Conservation (phyloP, 2,329 filamentous ascomycete species). For the Phoma sp. region DNA sequence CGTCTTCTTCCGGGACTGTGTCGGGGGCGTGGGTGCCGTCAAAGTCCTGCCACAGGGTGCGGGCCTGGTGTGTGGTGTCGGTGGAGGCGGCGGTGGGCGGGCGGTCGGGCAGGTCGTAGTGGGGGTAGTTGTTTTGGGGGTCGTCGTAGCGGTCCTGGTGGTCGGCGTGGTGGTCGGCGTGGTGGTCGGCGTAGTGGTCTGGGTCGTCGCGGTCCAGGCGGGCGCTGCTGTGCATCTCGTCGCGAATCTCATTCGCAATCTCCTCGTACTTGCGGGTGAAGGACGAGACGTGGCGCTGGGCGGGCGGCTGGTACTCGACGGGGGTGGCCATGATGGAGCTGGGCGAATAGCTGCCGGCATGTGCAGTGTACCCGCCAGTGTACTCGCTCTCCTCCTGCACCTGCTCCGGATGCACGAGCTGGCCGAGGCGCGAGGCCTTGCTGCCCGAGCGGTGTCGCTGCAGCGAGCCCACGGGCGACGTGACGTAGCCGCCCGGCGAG, state of each 20-base stretch:
- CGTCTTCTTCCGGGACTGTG: slow-evolving; percentile 43
- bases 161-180: slow-evolving; percentile 7
- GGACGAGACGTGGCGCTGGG: slow-evolving; percentile 43
- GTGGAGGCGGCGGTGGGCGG: slow-evolving; percentile 63
- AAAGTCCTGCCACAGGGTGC: slow-evolving; percentile 77
- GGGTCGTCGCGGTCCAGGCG: slow-evolving; percentile 12
- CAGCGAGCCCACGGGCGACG: slow-evolving; percentile 67
- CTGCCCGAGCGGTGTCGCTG: slow-evolving; percentile 51
- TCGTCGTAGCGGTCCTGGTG: slow-evolving; percentile 8
- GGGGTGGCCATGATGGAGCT: slow-evolving; percentile 5
- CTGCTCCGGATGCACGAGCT: slow-evolving; percentile 50
- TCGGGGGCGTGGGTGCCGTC: slow-evolving; percentile 79
- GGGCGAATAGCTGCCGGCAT: too few relatives aligned
- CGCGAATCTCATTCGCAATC: slow-evolving; percentile 44
- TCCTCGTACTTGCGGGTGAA: slow-evolving; percentile 49
- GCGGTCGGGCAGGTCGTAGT: slow-evolving; percentile 50
- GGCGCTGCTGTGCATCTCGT: slow-evolving; percentile 37
- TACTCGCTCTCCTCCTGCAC: slow-evolving; percentile 26
- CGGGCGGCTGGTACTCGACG: slow-evolving; percentile 21
- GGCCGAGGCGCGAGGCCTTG: slow-evolving; percentile 51
- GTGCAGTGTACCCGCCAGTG: slow-evolving; percentile 13
- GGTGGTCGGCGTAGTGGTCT: slow-evolving; percentile 4
- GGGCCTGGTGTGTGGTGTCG: slow-evolving; percentile 70
- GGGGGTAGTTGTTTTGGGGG: slow-evolving; percentile 11
- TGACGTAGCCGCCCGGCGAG: slow-evolving; percentile 71